These are phyloP conservation scores for Mycena epipterygia DNA, from an alignment of 768 basidiomycete genomes.

Conservation along the genomic window DNA sequence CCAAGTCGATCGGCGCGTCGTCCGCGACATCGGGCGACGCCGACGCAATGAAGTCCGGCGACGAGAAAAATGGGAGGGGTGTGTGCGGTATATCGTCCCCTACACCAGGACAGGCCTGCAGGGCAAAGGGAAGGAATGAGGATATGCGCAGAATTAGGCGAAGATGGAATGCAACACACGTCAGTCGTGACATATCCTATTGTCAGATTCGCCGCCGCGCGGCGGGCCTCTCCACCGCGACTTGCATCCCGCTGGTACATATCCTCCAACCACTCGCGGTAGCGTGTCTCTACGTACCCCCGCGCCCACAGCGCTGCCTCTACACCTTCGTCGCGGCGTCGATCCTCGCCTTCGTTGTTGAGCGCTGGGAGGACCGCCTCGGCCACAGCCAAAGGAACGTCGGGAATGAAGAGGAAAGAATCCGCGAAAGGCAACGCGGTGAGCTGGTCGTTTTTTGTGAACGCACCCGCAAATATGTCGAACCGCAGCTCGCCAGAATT, in stretches of 20 bases:
- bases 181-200: conserved; percentile 85
- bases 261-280: conserved; percentile 68
- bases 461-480: conserved; percentile 75
- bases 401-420: conserved; percentile 71
- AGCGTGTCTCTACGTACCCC: conserved; percentile 66
- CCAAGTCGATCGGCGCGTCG: conserved; percentile 74
- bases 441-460: conserved; percentile 86
- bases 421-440: conserved; percentile 81
- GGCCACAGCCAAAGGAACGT: conserved; percentile 65
- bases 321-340: conserved; percentile 48
- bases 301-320: conserved; percentile 58
- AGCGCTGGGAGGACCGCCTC: conserved; percentile 65
- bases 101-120: conserved; percentile 71
- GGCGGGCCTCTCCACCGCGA: conserved; percentile 51
- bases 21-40: conserved; percentile 63
- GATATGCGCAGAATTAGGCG: no score
- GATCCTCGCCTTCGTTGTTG: conserved; percentile 60
- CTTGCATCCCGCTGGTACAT: conserved; percentile 54
- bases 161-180: conserved; percentile 5
- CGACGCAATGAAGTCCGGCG: conserved; percentile 73
- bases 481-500: conserved; percentile 78
- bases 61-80: conserved; percentile 67
- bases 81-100: conserved; percentile 82
- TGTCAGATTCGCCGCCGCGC: conserved; percentile 68
- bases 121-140: not conserved